Percentiles rank a stretch among this genome's conserved stretches.
phyloP scores from a whole-genome alignment of 148 eudicot genomes.

The Silene latifolia region DNA sequence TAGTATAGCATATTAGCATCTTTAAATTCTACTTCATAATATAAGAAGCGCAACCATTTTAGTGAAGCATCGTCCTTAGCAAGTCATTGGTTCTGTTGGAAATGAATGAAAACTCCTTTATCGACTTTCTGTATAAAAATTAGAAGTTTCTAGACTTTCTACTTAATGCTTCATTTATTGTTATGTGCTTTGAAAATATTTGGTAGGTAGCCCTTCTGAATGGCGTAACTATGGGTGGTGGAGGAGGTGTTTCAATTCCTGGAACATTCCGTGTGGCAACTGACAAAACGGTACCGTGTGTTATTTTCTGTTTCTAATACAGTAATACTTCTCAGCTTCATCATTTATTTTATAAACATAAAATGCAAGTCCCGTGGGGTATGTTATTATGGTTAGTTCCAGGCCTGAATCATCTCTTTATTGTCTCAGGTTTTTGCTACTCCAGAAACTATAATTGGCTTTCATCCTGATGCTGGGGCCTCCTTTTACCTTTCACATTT shows the following conservation, averaged over 20 bases:
- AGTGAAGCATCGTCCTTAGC: background rate
- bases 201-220: constrained; percentile 77
- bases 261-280: constrained; percentile 90
- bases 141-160: background rate
- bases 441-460: constrained; percentile 88
- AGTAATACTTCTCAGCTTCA: background rate
- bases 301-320: background rate
- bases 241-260: constrained; percentile 81
- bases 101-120: background rate
- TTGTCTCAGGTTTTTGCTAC: constrained; percentile 75
- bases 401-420: background rate
- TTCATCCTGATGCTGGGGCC: constrained; percentile 93
- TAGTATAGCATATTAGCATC: background rate
- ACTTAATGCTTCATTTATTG: background rate
- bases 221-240: constrained; percentile 93
- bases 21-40: background rate
- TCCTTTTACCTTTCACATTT: constrained; percentile 89
- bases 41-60: background rate
- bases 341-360: background rate
- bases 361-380: constrained; percentile 1
- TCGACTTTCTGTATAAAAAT: background rate
- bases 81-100: background rate
- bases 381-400: background rate
- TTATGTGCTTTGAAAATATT: constrained; percentile 2
- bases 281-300: constrained; percentile 54